Evolutionary conservation across 345 rosid genomes (phyloP).

Genomic region (Microcos paniculata): DNA sequence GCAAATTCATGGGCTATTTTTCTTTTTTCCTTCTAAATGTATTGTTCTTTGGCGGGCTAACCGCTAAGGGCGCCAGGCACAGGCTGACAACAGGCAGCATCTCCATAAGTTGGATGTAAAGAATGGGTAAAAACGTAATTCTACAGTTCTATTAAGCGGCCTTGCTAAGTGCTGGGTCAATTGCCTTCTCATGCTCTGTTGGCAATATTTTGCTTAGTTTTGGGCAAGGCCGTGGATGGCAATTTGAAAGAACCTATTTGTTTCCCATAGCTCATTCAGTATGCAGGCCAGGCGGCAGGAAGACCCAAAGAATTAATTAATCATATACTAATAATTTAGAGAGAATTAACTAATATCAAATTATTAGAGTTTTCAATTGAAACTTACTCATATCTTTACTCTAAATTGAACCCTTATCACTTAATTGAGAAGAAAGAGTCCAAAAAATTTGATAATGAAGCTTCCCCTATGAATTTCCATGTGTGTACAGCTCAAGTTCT

Average conservation of each 20-base stretch:
- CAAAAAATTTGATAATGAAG: background rate
- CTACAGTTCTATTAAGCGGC: background rate
- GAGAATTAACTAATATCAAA: background rate
- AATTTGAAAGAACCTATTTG: background rate
- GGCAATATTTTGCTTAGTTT: background rate
- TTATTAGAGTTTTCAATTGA: background rate
- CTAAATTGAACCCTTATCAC: background rate
- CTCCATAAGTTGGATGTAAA: background rate
- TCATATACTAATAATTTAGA: background rate
- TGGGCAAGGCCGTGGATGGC: background rate
- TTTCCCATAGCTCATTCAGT: background rate
- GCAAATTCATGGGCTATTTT: no score
- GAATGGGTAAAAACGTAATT: background rate
- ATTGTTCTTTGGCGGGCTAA: no score
- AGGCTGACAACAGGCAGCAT: no score
- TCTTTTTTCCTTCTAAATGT: no score
- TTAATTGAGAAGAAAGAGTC: background rate
- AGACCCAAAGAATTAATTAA: background rate
- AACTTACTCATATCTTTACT: background rate
- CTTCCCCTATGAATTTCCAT: background rate
- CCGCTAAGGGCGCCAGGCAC: no score
- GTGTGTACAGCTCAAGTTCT: background rate
- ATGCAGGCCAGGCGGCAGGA: background rate
- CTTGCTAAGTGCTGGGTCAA: background rate
- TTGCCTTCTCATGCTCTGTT: background rate